Percentiles rank a stretch among this genome's conserved stretches.
phyloP scores from a whole-genome alignment of 106 monocot species.

The Dendrobium huoshanense region DNA sequence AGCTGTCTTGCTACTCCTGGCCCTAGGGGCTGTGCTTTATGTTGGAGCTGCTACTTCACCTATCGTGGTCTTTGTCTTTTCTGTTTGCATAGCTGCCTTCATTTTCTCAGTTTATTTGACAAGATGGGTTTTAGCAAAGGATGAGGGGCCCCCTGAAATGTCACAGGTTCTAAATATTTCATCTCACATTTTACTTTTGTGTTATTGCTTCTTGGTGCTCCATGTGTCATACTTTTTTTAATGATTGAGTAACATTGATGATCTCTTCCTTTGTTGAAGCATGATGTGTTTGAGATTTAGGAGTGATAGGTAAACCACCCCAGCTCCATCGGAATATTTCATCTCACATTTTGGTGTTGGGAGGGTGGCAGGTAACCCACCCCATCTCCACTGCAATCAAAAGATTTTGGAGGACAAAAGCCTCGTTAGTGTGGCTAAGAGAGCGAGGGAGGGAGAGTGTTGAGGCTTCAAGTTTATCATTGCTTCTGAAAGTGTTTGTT shows the following conservation, averaged over 20 bases:
- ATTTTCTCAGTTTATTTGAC: conserved; percentile 80
- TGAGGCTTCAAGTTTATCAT: no score
- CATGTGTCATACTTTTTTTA: neutral
- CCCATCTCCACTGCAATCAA: no score
- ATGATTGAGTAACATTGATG: neutral
- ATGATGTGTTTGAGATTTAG: neutral
- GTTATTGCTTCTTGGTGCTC: neutral
- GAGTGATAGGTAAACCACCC: neutral
- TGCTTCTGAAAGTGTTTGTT: no score
- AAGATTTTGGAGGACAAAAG: neutral
- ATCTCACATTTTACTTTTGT: neutral
- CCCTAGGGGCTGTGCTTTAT: conserved; percentile 64
- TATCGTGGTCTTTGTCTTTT: conserved; percentile 84
- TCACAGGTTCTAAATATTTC: conserved; percentile 45
- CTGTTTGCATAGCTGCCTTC: conserved; percentile 74
- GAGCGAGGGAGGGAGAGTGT: no score
- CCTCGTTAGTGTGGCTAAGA: no score
- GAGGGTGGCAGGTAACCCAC: no score
- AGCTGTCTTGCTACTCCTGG: conserved; percentile 53
- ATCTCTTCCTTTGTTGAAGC: neutral
- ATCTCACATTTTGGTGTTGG: no score
- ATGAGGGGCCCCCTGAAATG: conserved; percentile 99
- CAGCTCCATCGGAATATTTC: neutral
- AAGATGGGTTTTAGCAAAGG: conserved; percentile 98
- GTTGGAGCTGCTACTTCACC: conserved; percentile 86